Base-by-base conservation (phyloP, 2,329 filamentous ascomycete species). In the Mollisiaceae sp. region DNA sequence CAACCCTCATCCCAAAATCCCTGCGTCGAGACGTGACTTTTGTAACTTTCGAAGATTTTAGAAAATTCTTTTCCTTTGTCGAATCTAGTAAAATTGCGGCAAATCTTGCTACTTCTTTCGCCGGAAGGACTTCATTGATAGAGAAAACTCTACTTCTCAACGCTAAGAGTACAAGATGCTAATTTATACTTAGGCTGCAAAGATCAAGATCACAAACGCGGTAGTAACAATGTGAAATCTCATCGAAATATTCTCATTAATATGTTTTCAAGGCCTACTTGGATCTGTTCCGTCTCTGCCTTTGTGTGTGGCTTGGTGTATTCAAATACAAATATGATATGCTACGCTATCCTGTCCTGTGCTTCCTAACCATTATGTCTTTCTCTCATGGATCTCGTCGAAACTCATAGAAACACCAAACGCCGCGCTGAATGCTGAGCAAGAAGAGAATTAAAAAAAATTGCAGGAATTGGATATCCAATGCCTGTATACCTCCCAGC, bases 401-500 rank as follows among this genome's bases (percentile, higher is more conserved):
- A 58, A 64, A 38, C 18, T 43, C 57, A 45, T 58, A 11, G n/a
- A 22, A 20, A 41, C n/a, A 22, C 32, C 27, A 50, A 60, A 60
- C 58, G 58, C 58, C 58, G 43, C 43, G 58, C 58, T 60, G 45
- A 59, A 60, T 60, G 58, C 24, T 60, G 43, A 50, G 20, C 20
- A 50, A 50, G 27, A 32, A 32, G 27, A 32, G 27, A 32, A 32
- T 3, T 3, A 6, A 24, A 50, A 14, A 22, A 41, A n/a, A n/a
- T n/a, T 41, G 8, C 8, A 50, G 8, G n/a, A 50, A 9, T 6
- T 11, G n/a, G 41, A 43, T 18, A 43, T 43, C 4, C 41, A n/a
- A 18, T 43, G 14, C 41, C 3, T 43, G n/a, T 50, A n/a, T 50
- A n/a, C 22, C 2, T 22, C n/a, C 45, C 9, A 20, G 8, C 8